Percentiles rank a stretch among this genome's conserved stretches.
Evolutionary conservation across 257 asterid species (phyloP).

Genomic region (Nicotiana benthamiana): DNA sequence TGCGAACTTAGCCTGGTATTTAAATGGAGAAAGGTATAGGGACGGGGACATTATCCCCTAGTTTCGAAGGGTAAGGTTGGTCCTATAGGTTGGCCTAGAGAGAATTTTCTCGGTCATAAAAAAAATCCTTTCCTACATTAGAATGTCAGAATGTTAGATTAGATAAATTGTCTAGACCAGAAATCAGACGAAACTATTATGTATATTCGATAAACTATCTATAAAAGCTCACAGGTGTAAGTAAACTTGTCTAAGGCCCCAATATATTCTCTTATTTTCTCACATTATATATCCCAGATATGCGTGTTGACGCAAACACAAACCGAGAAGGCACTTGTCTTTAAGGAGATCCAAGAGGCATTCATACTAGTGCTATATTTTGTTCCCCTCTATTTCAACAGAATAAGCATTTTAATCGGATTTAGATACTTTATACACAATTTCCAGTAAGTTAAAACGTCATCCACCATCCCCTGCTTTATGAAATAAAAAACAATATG

Average conservation of each 20-base stretch:
- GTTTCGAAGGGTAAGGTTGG: no score
- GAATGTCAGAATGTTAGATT: neutral
- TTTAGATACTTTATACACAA: no score
- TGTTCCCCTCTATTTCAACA: neutral
- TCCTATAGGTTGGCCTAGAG: no score
- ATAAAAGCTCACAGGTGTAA: neutral
- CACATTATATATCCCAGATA: neutral
- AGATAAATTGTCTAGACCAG: neutral
- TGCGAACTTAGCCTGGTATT: no score
- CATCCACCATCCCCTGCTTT: constrained; percentile 14
- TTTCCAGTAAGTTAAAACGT: constrained; percentile 8
- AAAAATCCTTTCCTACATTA: neutral
- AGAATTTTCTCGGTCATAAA: no score
- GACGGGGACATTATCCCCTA: no score
- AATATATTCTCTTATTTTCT: neutral
- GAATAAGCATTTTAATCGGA: neutral
- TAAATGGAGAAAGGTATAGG: no score
- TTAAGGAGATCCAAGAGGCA: constrained; percentile 3
- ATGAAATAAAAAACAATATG: constrained; percentile 8
- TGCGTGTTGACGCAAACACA: neutral
- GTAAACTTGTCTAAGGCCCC: neutral
- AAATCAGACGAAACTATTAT: neutral
- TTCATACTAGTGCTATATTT: neutral
- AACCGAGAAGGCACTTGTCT: neutral
- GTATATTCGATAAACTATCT: neutral